These are phyloP conservation scores for Erythrobasidium hasegawianum DNA, from an alignment of 1,284 basidiomycete genomes.

Conservation along the genomic window DNA sequence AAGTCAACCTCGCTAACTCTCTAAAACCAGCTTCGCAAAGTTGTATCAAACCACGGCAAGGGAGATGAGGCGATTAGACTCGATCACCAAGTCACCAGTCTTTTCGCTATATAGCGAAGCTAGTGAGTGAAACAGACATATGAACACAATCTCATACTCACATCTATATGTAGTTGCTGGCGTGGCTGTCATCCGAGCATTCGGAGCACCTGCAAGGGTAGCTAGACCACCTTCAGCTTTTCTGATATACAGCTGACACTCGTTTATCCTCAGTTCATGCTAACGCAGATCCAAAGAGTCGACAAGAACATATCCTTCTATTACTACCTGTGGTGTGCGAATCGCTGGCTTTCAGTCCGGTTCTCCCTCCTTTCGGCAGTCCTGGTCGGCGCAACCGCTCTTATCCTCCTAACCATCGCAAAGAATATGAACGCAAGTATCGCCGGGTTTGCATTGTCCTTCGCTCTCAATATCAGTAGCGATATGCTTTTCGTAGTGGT, in stretches of 20 bases:
- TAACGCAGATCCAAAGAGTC: conserved; percentile 30
- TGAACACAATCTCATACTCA: no score
- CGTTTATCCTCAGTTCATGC: conserved; percentile 43
- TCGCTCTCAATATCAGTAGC: conserved; percentile 48
- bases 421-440: conserved; percentile 48
- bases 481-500: conserved; percentile 44
- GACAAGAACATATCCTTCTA: conserved; percentile 37
- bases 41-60: conserved; percentile 40
- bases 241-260: conserved; percentile 12
- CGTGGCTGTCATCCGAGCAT: conserved; percentile 77
- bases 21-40: conserved; percentile 34
- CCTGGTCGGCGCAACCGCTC: conserved; percentile 46
- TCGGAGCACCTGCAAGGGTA: conserved; percentile 58
- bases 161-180: conserved; percentile 49
- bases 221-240: conserved; percentile 47
- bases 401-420: conserved; percentile 56
- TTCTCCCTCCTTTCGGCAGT: conserved; percentile 42
- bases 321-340: conserved; percentile 49
- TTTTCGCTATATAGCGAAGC: conserved; percentile 66
- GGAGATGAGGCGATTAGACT: conserved; percentile 56
- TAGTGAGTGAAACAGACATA: conserved; percentile 3
- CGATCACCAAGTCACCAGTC: conserved; percentile 80
- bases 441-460: conserved; percentile 53
- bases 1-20: not conserved
- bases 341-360: conserved; percentile 50